A percentile compares a stretch with the other conserved stretches of the same genome.
Evolutionary conservation across 2,329 filamentous ascomycete genomes (phyloP).

Genomic region (Periconia digitata): DNA sequence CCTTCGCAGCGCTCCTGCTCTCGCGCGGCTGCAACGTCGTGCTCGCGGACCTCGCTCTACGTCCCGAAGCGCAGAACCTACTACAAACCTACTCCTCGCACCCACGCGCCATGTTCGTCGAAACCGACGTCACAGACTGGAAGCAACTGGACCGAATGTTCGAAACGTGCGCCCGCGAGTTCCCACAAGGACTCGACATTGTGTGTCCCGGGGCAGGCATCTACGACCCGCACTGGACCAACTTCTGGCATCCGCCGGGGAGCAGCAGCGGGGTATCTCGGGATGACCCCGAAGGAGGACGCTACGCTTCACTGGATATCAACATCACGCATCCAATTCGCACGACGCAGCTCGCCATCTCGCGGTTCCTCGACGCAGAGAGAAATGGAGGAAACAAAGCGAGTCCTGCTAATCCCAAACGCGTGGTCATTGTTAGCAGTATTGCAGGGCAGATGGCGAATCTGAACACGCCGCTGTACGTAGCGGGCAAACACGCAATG

Average conservation of each 20-base stretch:
- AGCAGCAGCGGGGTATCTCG: conserved; percentile 28
- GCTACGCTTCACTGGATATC: conserved; percentile 46
- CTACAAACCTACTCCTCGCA: conserved; percentile 37
- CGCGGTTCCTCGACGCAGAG: conserved; percentile 44
- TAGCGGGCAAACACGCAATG: conserved; percentile 50
- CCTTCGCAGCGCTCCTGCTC: conserved; percentile 50
- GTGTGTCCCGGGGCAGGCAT: conserved; percentile 54
- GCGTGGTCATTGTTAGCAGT: conserved; percentile 48
- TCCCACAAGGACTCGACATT: too few relatives aligned
- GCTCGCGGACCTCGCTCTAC: conserved; percentile 50
- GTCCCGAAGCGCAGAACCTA: conserved; percentile 50
- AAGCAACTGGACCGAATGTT: conserved; percentile 38
- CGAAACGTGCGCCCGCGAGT: conserved; percentile 21
- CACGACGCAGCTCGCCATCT: conserved; percentile 51
- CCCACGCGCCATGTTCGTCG: conserved; percentile 46
- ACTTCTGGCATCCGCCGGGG: conserved; percentile 54
- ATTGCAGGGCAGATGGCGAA: conserved; percentile 48
- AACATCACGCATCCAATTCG: conserved; percentile 54
- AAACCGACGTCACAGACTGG: conserved; percentile 48
- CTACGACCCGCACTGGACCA: conserved; percentile 51
- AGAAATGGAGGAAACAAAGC: conserved; percentile 37
- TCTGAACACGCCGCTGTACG: conserved; percentile 47
- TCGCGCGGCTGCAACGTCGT: conserved; percentile 50
- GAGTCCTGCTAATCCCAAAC: conserved; percentile 46
- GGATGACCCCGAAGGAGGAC: conserved; percentile 31